Conservation (phyloP, 2,329 filamentous ascomycete genomes). For the Moelleriella libera region DNA sequence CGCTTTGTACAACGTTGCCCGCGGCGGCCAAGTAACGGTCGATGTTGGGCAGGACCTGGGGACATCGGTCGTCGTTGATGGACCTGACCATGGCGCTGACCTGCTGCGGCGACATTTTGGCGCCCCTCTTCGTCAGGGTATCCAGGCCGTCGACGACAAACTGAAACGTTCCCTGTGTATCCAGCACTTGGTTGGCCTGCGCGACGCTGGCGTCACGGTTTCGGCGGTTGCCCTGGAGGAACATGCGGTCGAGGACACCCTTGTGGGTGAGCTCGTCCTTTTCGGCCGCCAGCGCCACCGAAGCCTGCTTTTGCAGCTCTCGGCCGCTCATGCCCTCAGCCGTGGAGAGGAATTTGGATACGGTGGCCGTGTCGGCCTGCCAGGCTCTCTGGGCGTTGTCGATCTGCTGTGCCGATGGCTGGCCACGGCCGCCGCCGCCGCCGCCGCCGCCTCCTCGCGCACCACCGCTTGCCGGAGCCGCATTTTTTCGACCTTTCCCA, state of each 20-base stretch:
- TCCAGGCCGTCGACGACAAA: constrained; percentile 6
- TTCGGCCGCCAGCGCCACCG: constrained; percentile 4
- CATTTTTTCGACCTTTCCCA: too few relatives aligned
- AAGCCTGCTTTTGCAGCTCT: constrained; percentile 1
- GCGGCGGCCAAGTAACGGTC: not conserved
- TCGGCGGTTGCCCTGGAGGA: not conserved
- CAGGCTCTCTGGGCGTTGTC: constrained; percentile 3
- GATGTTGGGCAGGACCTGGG: not conserved
- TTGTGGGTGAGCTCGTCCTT: constrained; percentile 7
- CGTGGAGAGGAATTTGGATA: constrained; percentile 6
- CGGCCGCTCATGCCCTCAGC: constrained; percentile 3
- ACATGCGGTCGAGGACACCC: constrained; percentile 5
- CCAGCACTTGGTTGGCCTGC: constrained; percentile 4
- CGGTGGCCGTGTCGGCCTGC: constrained; percentile 5
- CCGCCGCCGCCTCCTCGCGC: too few relatives aligned
- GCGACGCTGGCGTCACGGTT: constrained; percentile 1
- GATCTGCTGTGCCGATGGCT: not conserved
- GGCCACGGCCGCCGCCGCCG: not conserved
- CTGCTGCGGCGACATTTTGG: constrained; percentile 2
- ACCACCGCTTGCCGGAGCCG: too few relatives aligned
- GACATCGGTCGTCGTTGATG: constrained; percentile 6
- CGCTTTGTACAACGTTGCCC: not conserved
- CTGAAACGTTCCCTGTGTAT: constrained; percentile 3
- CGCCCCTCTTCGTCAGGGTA: constrained; percentile 1
- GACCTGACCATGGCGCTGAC: constrained; percentile 1